Evolutionary conservation across 495 filamentous ascomycete species (phyloP).

Genomic region (Neurospora sp.): DNA sequence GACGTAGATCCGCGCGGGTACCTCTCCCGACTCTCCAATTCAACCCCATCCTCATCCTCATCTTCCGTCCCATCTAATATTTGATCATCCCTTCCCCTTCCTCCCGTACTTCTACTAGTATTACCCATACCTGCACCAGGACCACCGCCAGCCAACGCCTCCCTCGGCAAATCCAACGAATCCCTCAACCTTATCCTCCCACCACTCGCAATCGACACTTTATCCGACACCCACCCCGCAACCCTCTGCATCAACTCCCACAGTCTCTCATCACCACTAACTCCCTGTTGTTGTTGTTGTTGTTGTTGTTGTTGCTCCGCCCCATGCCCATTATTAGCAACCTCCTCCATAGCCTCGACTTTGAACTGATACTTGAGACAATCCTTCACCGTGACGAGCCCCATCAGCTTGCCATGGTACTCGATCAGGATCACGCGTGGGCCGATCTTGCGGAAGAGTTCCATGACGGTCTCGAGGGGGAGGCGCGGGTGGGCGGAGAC

Average conservation of each 20-base stretch:
- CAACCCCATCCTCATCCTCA: constrained; percentile 45
- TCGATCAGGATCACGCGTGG: constrained; percentile 91
- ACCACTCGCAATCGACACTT: constrained; percentile 35
- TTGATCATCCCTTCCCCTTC: constrained; percentile 13
- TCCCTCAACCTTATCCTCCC: constrained; percentile 38
- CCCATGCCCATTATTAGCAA: not conserved
- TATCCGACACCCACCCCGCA: constrained; percentile 45
- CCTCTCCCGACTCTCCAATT: constrained; percentile 40
- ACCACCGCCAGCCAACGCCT: not conserved
- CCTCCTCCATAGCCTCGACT: constrained; percentile 78
- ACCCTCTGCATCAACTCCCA: constrained; percentile 54
- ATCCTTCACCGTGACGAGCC: constrained; percentile 93
- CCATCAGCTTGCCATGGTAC: constrained; percentile 69
- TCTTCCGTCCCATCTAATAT: constrained; percentile 63
- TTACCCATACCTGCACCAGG: not conserved
- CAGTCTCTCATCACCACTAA: constrained; percentile 49
- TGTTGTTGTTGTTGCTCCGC: constrained; percentile 36
- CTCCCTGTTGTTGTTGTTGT: constrained; percentile 26
- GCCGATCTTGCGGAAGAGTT: constrained; percentile 97
- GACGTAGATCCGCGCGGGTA: not conserved
- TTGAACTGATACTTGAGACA: constrained; percentile 97
- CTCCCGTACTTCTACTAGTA: not conserved
- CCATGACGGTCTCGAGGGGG: constrained; percentile 95
- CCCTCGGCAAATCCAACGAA: constrained; percentile 20
- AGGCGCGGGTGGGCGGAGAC: constrained; percentile 85